phyloP scores from a whole-genome alignment of 306 rosid species.

The Quercus wislizeni region DNA sequence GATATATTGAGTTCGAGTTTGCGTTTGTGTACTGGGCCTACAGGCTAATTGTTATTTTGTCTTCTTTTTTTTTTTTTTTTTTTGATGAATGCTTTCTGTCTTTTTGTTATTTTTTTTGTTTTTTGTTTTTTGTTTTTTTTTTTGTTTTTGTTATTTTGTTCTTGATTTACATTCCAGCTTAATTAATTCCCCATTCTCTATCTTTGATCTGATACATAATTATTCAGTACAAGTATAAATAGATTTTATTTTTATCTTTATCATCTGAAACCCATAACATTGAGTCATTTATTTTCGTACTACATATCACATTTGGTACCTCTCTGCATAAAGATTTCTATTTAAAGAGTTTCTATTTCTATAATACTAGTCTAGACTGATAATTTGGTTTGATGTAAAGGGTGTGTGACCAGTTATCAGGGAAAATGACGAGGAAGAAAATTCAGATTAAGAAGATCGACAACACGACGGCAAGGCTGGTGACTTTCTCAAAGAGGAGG shows the following conservation, averaged over 20 bases:
- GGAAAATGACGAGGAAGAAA: constrained; percentile 36
- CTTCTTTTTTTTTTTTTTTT: background rate
- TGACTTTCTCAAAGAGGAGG: too few species aligned
- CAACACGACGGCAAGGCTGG: too few species aligned
- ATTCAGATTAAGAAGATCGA: too few species aligned
- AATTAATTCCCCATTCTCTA: too few species aligned
- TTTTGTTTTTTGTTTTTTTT: background rate
- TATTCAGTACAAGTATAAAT: too few species aligned
- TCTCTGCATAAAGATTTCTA: too few species aligned
- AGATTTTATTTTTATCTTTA: too few species aligned
- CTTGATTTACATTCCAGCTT: background rate
- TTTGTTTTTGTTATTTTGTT: background rate
- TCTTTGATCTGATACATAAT: too few species aligned
- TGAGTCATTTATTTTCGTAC: background rate
- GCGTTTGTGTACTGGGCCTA: background rate
- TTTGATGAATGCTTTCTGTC: background rate
- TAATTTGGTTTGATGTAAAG: background rate
- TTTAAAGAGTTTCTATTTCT: background rate
- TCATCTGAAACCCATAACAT: too few species aligned
- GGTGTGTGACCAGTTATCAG: background rate
- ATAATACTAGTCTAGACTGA: background rate
- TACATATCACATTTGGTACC: too few species aligned
- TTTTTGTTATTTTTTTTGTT: background rate
- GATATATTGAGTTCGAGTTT: background rate
- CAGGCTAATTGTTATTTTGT: background rate